Conservation (phyloP, 2,329 filamentous ascomycete species). For the Microascus cirrosus region DNA sequence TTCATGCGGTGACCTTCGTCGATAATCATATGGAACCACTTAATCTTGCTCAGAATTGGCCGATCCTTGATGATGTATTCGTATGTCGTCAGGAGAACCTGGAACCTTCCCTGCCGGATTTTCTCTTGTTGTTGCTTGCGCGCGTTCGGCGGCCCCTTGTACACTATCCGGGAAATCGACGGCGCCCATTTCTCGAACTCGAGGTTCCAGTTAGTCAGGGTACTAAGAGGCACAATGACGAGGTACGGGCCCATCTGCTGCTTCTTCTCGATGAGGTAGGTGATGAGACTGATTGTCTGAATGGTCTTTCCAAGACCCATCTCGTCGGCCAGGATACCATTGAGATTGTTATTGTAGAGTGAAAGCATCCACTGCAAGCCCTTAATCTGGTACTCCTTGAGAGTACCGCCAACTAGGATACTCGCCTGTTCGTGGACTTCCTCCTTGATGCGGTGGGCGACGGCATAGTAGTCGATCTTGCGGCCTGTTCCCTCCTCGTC, state of each 20-base stretch:
- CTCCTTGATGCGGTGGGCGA: constrained; percentile 92
- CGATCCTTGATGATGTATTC: constrained; percentile 99
- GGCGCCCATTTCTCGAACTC: constrained; percentile 99
- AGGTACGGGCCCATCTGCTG: constrained; percentile 84
- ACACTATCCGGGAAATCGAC: constrained; percentile 74
- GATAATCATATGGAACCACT: constrained; percentile 99
- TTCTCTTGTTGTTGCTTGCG: constrained; percentile 88
- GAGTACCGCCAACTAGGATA: constrained; percentile 79
- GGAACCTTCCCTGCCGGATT: constrained; percentile 90
- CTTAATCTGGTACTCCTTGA: constrained; percentile 98
- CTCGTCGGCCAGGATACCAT: constrained; percentile 95
- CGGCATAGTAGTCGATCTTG: constrained; percentile 98
- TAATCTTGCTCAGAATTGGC: constrained; percentile 91
- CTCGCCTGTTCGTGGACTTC: constrained; percentile 72
- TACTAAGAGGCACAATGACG: constrained; percentile 94
- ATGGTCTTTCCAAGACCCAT: constrained; percentile 99
- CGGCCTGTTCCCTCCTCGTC: constrained; percentile 53
- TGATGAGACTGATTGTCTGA: constrained; percentile 95
- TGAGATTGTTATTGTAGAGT: constrained; percentile 98
- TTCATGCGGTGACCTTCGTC: constrained; percentile 99
- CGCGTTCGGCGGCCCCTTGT: constrained; percentile 85
- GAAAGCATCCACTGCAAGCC: constrained; percentile 99
- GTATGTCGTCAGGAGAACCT: constrained; percentile 93
- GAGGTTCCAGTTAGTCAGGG: constrained; percentile 94
- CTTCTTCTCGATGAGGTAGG: constrained; percentile 94